Conservation (phyloP, 2,329 filamentous ascomycete genomes). For the Pyrenochaeta sp. region DNA sequence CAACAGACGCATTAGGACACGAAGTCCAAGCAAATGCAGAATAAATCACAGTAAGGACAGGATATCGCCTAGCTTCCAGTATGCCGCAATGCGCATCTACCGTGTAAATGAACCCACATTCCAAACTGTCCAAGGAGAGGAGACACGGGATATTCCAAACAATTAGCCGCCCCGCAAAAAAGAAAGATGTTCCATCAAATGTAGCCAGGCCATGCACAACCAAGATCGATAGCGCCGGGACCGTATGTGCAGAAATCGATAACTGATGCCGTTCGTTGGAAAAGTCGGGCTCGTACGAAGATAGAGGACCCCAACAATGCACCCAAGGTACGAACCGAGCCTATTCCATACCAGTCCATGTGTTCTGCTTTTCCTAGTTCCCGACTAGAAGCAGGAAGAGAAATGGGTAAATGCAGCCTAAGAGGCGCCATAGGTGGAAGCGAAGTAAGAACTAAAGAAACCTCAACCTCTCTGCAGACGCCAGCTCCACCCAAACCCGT, state of each 20-base stretch:
- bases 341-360: constrained; percentile 18
- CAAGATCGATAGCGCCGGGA: constrained; percentile 38
- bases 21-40: constrained; percentile 14
- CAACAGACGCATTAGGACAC: constrained; percentile 24
- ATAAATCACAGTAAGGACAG: constrained; percentile 43
- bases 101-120: constrained; percentile 22
- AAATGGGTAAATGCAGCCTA: constrained; percentile 12
- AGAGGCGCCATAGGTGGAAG: constrained; percentile 10
- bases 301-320: constrained; percentile 15
- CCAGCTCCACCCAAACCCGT: constrained; percentile 39
- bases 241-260: constrained; percentile 37
- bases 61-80: constrained; percentile 33
- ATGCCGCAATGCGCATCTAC: constrained; percentile 39
- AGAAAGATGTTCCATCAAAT: constrained; percentile 30
- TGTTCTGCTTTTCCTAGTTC: constrained; percentile 29
- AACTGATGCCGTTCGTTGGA: constrained; percentile 8
- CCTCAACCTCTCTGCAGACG: constrained; percentile 31
- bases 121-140: constrained; percentile 15
- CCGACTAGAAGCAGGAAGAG: constrained; percentile 22
- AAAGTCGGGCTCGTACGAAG: not conserved
- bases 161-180: constrained; percentile 35
- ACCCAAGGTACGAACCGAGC: constrained; percentile 17
- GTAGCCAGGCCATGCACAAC: constrained; percentile 36
- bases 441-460: constrained; percentile 14
- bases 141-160: constrained; percentile 24